Base-by-base conservation (phyloP, 108 stramenopile genomes). In the Pseudonitzschia multiseries region DNA sequence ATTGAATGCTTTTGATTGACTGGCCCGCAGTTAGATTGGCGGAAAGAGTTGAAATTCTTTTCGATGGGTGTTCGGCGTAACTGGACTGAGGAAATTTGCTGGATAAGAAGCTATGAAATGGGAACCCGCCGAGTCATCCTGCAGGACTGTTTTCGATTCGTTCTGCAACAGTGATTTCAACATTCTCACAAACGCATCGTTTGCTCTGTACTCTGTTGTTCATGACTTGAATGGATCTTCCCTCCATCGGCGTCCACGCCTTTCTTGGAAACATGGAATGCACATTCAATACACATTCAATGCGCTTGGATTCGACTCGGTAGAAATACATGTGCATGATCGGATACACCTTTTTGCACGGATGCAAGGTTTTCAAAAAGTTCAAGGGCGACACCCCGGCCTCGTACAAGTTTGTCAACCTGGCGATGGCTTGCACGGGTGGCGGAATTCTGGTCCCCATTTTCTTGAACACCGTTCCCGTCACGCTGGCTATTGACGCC, bases 361-460 rank as follows among this genome's bases (percentile, higher is more conserved):
- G 89, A 5, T 80, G 84, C 81, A 94, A 94, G 72, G 81, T 94
- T 12, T 94, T 90, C 70, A 69, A 79, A 17, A 71, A 77, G 20
- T 65, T 83, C 8, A 65, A 61, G 27, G 33, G 10, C 36, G 17
- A 40, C 33, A n/a, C n/a, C n/a, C 36, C 61, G 4, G 36, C 84
- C 59, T 84, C 90, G 12, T 95, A 87, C 84, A 87, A 85, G 68
- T 82, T 96, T 59, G 69, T 96, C 57, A 73, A 52, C 68, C 79
- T 91, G 85, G 81, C 91, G 42, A 66, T 93, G 15, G 84, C 85
- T 9, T 93, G 89, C 60, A 92, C 90, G 21, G 95, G 95, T 20
- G 95, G 95, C 18, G 95, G 95, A 5, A 93, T 91, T 44, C 56
- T 96, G n/a, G 95, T 96, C 26, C 95, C 95, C 13, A 79, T 93